Conservation (phyloP, 2,329 filamentous ascomycete genomes). For the Pseudopithomyces chartarum region DNA sequence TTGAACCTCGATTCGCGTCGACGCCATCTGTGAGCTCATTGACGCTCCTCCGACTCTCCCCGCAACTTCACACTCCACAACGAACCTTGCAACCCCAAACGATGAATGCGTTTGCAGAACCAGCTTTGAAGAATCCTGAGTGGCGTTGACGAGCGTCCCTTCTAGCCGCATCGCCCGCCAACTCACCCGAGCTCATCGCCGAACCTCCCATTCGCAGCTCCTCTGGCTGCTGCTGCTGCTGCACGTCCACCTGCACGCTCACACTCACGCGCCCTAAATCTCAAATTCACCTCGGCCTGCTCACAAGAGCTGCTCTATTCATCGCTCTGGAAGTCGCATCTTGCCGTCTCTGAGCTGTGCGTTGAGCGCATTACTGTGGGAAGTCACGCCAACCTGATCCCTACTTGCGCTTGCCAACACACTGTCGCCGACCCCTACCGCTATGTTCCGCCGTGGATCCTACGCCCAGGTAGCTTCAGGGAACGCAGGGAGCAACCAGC, state of each 20-base stretch:
- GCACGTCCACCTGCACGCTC: no score
- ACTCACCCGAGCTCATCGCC: conserved; percentile 14
- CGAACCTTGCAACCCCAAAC: conserved; percentile 15
- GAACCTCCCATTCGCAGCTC: conserved; percentile 7
- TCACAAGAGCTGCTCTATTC: neutral
- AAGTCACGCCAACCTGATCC: neutral
- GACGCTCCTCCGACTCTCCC: conserved; percentile 11
- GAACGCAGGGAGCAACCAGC: conserved; percentile 41
- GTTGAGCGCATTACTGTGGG: neutral
- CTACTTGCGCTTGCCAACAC: conserved; percentile 1
- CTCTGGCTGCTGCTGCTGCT: conserved; percentile 4
- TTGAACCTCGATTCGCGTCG: conserved; percentile 6
- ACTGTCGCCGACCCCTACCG: conserved; percentile 4
- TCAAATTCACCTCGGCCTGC: neutral
- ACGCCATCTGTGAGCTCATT: conserved; percentile 10
- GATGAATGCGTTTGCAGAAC: conserved; percentile 35
- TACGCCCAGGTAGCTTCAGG: conserved; percentile 67
- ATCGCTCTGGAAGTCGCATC: neutral
- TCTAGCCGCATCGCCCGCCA: conserved; percentile 19
- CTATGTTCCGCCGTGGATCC: conserved; percentile 57
- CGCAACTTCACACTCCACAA: conserved; percentile 6
- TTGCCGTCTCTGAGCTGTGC: neutral
- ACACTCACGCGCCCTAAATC: conserved; percentile 2
- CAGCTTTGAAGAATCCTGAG: conserved; percentile 21
- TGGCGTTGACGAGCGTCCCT: conserved; percentile 34